Conservation (phyloP, 2,329 filamentous ascomycete species). For the Sclerotinia sclerotiorum region DNA sequence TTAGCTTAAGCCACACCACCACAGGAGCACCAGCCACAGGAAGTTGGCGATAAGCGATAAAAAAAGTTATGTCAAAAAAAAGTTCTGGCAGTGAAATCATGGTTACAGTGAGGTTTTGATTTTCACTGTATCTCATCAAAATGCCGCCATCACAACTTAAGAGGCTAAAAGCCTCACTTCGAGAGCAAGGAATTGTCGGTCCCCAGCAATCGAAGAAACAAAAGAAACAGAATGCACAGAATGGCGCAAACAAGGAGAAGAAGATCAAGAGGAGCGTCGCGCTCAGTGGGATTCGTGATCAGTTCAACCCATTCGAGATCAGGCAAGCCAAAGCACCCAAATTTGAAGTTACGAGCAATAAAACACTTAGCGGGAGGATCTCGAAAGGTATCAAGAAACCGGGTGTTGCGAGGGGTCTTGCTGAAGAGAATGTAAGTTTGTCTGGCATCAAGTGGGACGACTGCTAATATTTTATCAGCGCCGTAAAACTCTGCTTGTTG, state of each 20-base stretch:
- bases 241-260: conserved; percentile 66
- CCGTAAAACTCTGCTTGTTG: conserved; percentile 42
- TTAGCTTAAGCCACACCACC: not conserved
- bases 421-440: conserved; percentile 73
- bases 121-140: conserved; percentile 30
- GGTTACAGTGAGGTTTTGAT: not conserved
- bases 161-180: conserved; percentile 85
- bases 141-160: conserved; percentile 98
- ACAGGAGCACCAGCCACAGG: not conserved
- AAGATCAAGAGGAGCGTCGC: conserved; percentile 74
- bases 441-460: not conserved
- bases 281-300: conserved; percentile 83
- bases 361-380: conserved; percentile 50
- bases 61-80: conserved; percentile 17
- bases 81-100: conserved; percentile 4
- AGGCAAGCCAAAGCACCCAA: conserved; percentile 79
- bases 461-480: conserved; percentile 29
- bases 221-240: conserved; percentile 71
- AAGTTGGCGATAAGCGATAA: conserved; percentile 16
- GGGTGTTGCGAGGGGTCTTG: conserved; percentile 78
- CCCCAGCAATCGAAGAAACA: conserved; percentile 96
- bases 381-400: conserved; percentile 67
- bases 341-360: conserved; percentile 76
- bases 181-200: conserved; percentile 84
- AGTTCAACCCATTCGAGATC: conserved; percentile 97